Conservation (phyloP, 208 protist species). For the Porcisia hertigi region DNA sequence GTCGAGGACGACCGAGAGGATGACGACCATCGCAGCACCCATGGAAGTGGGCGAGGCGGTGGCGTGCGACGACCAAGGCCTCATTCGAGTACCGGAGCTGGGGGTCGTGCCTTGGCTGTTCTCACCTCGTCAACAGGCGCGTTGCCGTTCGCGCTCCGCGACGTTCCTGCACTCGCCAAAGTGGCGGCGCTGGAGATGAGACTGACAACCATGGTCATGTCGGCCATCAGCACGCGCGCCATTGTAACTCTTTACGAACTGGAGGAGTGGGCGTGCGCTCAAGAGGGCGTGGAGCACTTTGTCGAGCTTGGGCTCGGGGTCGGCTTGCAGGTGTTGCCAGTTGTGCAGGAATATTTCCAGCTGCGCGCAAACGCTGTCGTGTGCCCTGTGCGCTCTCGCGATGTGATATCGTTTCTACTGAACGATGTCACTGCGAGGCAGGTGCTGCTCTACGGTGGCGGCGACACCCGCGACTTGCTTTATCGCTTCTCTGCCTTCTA, state of each 20-base stretch:
- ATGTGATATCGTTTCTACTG: conserved; percentile 67
- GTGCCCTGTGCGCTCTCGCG: conserved; percentile 46
- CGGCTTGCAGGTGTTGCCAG: conserved; percentile 50
- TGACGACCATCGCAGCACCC: neutral
- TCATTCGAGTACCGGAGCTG: neutral
- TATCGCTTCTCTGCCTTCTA: conserved; percentile 65
- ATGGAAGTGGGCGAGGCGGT: neutral
- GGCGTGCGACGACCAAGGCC: neutral
- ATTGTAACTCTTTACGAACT: conserved; percentile 86
- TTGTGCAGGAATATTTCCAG: conserved; percentile 79
- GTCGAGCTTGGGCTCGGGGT: conserved; percentile 62
- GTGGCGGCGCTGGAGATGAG: conserved; percentile 55
- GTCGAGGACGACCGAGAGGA: neutral
- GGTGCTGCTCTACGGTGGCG: conserved; percentile 45
- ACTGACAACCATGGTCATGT: conserved; percentile 50
- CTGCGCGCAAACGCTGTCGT: conserved; percentile 31
- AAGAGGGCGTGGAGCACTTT: conserved; percentile 56
- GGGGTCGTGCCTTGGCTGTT: neutral
- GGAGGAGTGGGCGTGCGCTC: conserved; percentile 56
- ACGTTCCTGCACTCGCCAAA: conserved; percentile 52
- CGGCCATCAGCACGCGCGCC: conserved; percentile 62
- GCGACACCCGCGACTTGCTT: conserved; percentile 65
- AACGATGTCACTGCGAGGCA: conserved; percentile 35
- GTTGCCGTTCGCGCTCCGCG: conserved; percentile 60
- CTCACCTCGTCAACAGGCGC: neutral